These are phyloP conservation scores for Heterobasidion occidentale DNA, from an alignment of 1,284 basidiomycete genomes.

Conservation along the genomic window DNA sequence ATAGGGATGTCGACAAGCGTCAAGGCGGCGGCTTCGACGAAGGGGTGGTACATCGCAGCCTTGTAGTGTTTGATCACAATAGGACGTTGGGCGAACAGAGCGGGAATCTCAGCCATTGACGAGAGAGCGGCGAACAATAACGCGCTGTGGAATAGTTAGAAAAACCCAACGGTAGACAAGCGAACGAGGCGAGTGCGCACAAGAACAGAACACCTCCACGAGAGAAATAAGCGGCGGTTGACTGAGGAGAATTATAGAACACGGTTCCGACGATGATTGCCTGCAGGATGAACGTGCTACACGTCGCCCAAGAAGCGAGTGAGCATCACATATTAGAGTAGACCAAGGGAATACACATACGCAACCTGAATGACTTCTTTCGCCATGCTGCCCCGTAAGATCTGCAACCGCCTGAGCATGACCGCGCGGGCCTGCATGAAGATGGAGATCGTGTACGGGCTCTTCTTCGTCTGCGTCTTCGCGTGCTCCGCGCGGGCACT, in stretches of 20 bases:
- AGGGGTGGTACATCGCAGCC: constrained; percentile 59
- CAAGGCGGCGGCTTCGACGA: constrained; percentile 58
- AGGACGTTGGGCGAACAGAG: constrained; percentile 64
- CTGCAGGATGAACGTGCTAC: constrained; percentile 46
- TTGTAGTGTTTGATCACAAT: constrained; percentile 58
- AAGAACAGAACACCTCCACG: constrained; percentile 76
- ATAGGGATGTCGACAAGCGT: constrained; percentile 69
- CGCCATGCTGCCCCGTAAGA: constrained; percentile 49
- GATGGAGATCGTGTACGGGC: constrained; percentile 21
- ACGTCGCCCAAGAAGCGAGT: constrained; percentile 6
- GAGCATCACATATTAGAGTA: not conserved
- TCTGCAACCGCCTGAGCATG: constrained; percentile 60
- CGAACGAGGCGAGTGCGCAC: constrained; percentile 25
- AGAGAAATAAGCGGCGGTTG: constrained; percentile 68
- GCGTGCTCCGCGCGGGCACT: constrained; percentile 48
- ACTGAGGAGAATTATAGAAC: constrained; percentile 56
- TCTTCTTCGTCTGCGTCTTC: constrained; percentile 18
- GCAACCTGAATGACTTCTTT: constrained; percentile 13
- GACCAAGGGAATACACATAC: not conserved
- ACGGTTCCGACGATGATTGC: constrained; percentile 72
- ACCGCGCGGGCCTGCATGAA: constrained; percentile 59
- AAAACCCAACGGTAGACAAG: not conserved
- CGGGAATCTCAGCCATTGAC: constrained; percentile 68
- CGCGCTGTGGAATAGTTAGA: constrained; percentile 24
- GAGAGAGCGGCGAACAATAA: constrained; percentile 46